Conservation (phyloP, 1,284 basidiomycete species). For the Amylostereum areolatum region DNA sequence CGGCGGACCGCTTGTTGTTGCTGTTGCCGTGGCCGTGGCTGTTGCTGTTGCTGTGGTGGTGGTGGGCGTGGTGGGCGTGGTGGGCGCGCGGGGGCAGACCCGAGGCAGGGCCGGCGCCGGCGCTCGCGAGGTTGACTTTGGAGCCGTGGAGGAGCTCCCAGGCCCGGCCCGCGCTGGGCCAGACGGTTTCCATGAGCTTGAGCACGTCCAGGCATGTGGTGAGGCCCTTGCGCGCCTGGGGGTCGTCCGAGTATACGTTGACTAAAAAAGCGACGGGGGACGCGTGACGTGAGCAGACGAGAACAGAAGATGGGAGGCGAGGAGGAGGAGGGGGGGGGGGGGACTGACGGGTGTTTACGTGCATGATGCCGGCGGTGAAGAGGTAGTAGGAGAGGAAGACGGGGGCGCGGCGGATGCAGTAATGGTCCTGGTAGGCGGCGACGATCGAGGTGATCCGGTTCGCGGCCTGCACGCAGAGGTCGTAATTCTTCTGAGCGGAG, state of each 20-base stretch:
- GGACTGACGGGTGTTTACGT: slow-evolving; percentile 56
- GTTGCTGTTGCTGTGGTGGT: slow-evolving; percentile 20
- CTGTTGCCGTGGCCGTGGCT: slow-evolving; percentile 1
- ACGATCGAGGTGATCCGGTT: slow-evolving; percentile 76
- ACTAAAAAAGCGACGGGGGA: slow-evolving; percentile 40
- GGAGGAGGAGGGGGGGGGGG: background rate
- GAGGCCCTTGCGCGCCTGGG: slow-evolving; percentile 62
- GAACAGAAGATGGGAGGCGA: background rate
- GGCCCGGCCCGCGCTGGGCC: slow-evolving; percentile 74
- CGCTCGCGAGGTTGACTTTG: slow-evolving; percentile 37
- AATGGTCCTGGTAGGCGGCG: slow-evolving; percentile 53
- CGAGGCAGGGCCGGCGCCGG: too few relatives aligned
- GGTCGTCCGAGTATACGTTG: slow-evolving; percentile 54
- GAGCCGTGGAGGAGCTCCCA: slow-evolving; percentile 67
- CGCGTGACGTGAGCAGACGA: slow-evolving; percentile 15
- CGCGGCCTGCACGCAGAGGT: slow-evolving; percentile 66
- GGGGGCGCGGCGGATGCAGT: too few relatives aligned
- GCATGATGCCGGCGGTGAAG: slow-evolving; percentile 81
- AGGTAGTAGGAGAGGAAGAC: slow-evolving; percentile 79
- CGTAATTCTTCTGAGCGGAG: slow-evolving; percentile 60
- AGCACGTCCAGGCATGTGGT: slow-evolving; percentile 66
- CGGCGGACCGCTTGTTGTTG: slow-evolving; percentile 29
- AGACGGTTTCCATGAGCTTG: slow-evolving; percentile 63
- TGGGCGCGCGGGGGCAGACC: too few relatives aligned
- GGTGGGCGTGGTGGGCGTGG: slow-evolving; percentile 15